Percentiles rank a stretch among this genome's conserved stretches.
These are phyloP conservation scores for Hypholoma sublateritium DNA, from an alignment of 768 basidiomycete species.

Conservation along the genomic window DNA sequence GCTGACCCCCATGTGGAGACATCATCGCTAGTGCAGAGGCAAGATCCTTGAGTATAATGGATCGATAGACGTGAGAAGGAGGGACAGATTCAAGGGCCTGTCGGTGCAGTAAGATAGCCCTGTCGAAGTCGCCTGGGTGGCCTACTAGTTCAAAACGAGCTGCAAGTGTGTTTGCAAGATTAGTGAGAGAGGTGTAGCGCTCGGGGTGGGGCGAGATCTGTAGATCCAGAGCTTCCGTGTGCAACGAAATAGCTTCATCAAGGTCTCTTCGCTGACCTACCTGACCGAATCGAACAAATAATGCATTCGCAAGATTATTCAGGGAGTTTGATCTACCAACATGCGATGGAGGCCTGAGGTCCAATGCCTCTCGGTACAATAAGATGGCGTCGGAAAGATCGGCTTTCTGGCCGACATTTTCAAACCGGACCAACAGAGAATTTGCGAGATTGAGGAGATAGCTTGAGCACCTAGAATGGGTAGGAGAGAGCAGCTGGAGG, in stretches of 20 bases:
- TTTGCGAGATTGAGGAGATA: not conserved
- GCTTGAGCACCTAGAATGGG: not conserved
- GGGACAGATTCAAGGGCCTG: slow-evolving; percentile 1
- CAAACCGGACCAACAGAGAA: not conserved
- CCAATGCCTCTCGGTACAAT: not conserved
- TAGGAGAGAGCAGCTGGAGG: not conserved
- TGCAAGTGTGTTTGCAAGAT: slow-evolving; percentile 4
- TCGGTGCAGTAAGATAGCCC: not conserved
- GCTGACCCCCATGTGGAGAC: not conserved
- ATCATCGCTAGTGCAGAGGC: not conserved
- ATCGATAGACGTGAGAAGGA: not conserved
- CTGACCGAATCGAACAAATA: slow-evolving; percentile 3
- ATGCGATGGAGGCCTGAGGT: not conserved
- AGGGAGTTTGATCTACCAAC: not conserved
- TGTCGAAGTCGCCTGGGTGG: not conserved
- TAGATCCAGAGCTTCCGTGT: not conserved
- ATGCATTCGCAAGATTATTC: slow-evolving; percentile 4
- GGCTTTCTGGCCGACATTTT: not conserved
- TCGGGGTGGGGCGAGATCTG: not conserved
- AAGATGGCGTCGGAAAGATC: not conserved
- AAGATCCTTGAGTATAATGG: not conserved
- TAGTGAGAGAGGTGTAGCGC: not conserved
- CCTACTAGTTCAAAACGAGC: slow-evolving; percentile 2
- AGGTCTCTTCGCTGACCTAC: not conserved
- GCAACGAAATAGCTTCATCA: slow-evolving; percentile 7